A percentile compares a stretch with the other conserved stretches of the same genome.
These are phyloP conservation scores for Colletotrichum sp. DNA, from an alignment of 2,329 filamentous ascomycete species.

Conservation along the genomic window DNA sequence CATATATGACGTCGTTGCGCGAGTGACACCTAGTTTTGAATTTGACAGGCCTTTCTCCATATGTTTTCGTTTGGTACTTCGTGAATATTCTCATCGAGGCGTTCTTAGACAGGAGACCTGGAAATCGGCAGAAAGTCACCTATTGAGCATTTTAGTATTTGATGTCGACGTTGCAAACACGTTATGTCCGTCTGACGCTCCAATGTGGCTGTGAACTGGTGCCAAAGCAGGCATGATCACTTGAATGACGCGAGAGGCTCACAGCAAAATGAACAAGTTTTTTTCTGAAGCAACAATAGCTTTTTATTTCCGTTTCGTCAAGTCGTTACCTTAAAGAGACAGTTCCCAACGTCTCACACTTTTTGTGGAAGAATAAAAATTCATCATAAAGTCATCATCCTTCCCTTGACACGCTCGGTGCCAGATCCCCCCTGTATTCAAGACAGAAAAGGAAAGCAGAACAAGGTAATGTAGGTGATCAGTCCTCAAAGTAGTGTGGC, in stretches of 20 bases:
- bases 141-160: neutral
- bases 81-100: neutral
- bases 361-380: slow-evolving; percentile 36
- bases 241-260: neutral
- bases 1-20: neutral
- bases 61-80: neutral
- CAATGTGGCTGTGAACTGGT: neutral
- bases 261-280: neutral
- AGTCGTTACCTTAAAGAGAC: slow-evolving; percentile 45
- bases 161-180: neutral
- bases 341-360: slow-evolving; percentile 43
- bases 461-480: slow-evolving; percentile 11
- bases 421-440: slow-evolving; percentile 13
- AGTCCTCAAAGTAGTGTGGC: neutral
- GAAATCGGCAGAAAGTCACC: neutral
- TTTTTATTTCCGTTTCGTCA: slow-evolving; percentile 42
- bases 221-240: neutral
- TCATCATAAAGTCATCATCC: slow-evolving; percentile 35
- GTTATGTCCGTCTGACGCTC: neutral
- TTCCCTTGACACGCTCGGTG: slow-evolving; percentile 18
- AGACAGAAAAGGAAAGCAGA: slow-evolving; percentile 14
- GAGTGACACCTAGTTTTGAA: neutral
- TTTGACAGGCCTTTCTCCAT: neutral
- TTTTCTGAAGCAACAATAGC: slow-evolving; percentile 28
- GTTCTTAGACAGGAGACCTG: neutral